Evolutionary conservation across 192 early-diverging fungal species (phyloP).

Genomic region (Coemansia sp.): DNA sequence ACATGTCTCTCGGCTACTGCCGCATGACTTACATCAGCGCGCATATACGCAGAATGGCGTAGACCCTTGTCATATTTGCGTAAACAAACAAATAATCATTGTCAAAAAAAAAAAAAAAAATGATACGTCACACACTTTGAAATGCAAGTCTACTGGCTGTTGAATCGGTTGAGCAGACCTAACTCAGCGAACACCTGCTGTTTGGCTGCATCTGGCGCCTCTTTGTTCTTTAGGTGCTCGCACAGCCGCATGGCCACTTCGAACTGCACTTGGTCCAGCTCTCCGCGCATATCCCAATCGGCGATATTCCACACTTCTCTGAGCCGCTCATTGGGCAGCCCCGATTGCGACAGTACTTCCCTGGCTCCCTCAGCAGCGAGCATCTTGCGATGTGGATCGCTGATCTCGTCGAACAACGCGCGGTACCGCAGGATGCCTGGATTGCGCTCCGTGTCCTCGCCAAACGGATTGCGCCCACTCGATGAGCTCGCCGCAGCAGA

Average conservation of each 20-base stretch:
- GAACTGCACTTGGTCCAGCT: conserved; percentile 82
- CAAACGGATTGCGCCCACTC: conserved; percentile 66
- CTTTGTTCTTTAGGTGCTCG: conserved; percentile 39
- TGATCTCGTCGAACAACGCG: conserved; percentile 31
- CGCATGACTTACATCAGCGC: background rate
- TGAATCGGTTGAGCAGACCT: conserved; percentile 36
- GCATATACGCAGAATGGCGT: background rate
- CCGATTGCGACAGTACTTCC: conserved; percentile 59
- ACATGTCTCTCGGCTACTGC: background rate
- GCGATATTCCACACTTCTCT: conserved; percentile 75
- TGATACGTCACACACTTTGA: background rate
- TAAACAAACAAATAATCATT: background rate
- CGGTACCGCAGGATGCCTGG: conserved; percentile 57
- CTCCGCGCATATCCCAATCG: conserved; percentile 82
- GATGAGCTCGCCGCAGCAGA: conserved; percentile 30
- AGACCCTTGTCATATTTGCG: background rate
- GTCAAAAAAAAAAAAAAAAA: background rate
- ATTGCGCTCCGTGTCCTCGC: conserved; percentile 60
- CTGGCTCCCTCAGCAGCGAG: conserved; percentile 26
- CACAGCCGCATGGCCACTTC: conserved; percentile 78
- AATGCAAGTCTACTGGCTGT: background rate
- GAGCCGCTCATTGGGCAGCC: conserved; percentile 64
- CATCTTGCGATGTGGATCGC: conserved; percentile 41
- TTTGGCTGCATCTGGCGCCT: conserved; percentile 31
- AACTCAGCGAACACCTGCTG: conserved; percentile 40